These are phyloP conservation scores for Solanum virginianum DNA, from an alignment of 257 asterid genomes.

Conservation along the genomic window DNA sequence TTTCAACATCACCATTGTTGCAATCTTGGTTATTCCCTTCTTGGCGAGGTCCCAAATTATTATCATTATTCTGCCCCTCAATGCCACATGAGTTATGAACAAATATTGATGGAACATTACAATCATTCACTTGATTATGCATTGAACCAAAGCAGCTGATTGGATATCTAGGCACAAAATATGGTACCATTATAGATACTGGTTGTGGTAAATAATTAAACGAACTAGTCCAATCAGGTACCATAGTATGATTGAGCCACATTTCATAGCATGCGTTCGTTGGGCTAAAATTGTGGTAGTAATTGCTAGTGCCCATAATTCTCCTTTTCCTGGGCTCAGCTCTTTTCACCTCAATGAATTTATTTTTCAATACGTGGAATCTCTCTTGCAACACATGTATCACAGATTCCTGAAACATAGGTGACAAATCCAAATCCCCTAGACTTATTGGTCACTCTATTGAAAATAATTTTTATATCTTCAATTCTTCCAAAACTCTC, in stretches of 20 bases:
- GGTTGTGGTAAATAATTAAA: background rate
- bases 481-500: background rate
- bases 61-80: background rate
- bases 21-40: background rate
- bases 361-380: background rate
- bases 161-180: background rate
- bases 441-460: background rate
- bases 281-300: background rate
- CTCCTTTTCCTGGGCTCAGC: background rate
- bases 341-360: constrained; percentile 8
- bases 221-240: background rate
- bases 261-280: background rate
- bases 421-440: background rate
- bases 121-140: background rate
- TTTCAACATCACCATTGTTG: background rate
- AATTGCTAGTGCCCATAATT: background rate
- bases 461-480: background rate
- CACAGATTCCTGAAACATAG: constrained; percentile 4
- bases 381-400: background rate
- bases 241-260: background rate
- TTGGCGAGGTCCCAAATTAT: background rate
- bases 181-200: background rate
- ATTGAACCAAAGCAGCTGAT: background rate
- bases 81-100: background rate
- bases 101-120: background rate